These are phyloP conservation scores for Anisodus tanguticus DNA, from an alignment of 257 asterid species.

Conservation along the genomic window DNA sequence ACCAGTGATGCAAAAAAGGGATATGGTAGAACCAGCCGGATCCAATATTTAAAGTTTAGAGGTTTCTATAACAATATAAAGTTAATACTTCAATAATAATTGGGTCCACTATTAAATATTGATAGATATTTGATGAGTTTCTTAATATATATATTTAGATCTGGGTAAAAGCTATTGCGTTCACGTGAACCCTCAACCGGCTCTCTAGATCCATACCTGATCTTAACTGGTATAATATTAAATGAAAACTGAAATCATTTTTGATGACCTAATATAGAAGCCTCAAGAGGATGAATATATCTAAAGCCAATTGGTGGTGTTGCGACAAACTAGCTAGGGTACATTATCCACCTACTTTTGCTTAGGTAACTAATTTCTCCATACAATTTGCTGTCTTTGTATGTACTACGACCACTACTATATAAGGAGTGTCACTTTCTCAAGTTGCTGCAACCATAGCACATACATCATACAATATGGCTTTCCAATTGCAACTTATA, in stretches of 20 bases:
- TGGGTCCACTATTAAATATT: background rate
- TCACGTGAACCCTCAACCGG: background rate
- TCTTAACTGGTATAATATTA: background rate
- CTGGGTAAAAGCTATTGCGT: background rate
- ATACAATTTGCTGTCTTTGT: slow-evolving; percentile 29
- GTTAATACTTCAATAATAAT: background rate
- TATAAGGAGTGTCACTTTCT: slow-evolving; percentile 36
- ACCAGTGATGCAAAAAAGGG: slow-evolving; percentile 36
- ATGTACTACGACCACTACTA: slow-evolving; percentile 1
- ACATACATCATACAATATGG: slow-evolving; percentile 22
- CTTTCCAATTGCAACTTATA: slow-evolving; percentile 7
- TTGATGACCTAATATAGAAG: slow-evolving; percentile 27
- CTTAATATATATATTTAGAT: background rate
- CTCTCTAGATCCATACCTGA: background rate
- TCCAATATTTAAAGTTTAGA: background rate
- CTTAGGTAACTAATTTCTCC: slow-evolving; percentile 25
- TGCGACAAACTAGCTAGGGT: slow-evolving; percentile 36
- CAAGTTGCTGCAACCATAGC: background rate
- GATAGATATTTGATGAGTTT: background rate
- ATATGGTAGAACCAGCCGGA: no score
- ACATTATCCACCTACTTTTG: slow-evolving; percentile 41
- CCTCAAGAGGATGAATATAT: slow-evolving; percentile 29
- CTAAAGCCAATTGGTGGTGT: slow-evolving; percentile 43
- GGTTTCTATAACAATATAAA: background rate
- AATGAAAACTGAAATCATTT: slow-evolving; percentile 22